Evolutionary conservation across 73 alveolate species (phyloP).

Genomic region (Paramecium tetraurelia): DNA sequence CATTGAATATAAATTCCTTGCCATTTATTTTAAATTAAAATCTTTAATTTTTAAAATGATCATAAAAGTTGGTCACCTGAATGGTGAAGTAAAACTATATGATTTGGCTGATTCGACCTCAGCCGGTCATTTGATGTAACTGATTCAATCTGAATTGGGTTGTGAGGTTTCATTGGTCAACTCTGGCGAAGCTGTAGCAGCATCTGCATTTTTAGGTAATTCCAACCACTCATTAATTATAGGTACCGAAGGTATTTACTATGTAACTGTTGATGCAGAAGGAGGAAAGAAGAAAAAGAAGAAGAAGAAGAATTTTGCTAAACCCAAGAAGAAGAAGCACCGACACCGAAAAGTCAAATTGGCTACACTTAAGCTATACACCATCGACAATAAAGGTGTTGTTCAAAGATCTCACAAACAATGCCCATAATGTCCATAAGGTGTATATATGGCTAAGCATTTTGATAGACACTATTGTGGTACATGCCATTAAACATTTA

Average conservation of each 20-base stretch:
- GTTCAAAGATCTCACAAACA: slow-evolving; percentile 79
- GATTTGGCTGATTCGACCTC: slow-evolving; percentile 36
- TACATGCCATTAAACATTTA: slow-evolving; percentile 74
- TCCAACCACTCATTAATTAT: not conserved
- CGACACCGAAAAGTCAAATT: slow-evolving; percentile 70
- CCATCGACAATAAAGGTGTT: slow-evolving; percentile 77
- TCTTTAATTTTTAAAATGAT: not conserved
- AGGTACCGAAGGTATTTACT: slow-evolving; percentile 18
- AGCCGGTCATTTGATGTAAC: slow-evolving; percentile 47
- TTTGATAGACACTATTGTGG: slow-evolving; percentile 94
- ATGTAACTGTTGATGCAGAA: slow-evolving; percentile 47
- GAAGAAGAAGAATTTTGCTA: slow-evolving; percentile 62
- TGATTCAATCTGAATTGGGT: slow-evolving; percentile 49
- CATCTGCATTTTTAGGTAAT: slow-evolving; percentile 31
- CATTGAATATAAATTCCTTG: not conserved
- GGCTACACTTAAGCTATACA: slow-evolving; percentile 87
- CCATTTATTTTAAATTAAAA: not conserved
- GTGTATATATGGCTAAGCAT: slow-evolving; percentile 94
- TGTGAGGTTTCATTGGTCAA: slow-evolving; percentile 43
- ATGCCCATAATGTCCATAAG: slow-evolving; percentile 90
- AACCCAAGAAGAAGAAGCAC: slow-evolving; percentile 60
- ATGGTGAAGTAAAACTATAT: slow-evolving; percentile 58
- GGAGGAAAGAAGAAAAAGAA: slow-evolving; percentile 64
- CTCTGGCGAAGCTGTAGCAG: slow-evolving; percentile 45
- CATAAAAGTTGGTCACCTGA: slow-evolving; percentile 23